A percentile compares a stretch with the other conserved stretches of the same genome.
These are phyloP conservation scores for Penicillium sp. DNA, from an alignment of 2,329 filamentous ascomycete species.

Conservation along the genomic window DNA sequence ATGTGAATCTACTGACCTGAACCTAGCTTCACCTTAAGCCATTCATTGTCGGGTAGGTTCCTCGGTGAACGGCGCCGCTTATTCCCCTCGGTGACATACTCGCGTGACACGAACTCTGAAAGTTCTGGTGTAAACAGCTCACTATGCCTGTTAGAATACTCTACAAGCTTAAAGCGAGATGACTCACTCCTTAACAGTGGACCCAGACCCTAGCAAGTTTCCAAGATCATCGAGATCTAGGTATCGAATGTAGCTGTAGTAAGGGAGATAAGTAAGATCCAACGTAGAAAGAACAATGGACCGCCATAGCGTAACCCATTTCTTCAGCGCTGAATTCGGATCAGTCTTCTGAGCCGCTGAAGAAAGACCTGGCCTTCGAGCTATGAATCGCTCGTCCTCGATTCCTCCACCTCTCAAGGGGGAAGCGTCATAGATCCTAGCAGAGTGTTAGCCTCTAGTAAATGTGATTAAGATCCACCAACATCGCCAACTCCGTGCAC, in stretches of 20 bases:
- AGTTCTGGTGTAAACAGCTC: slow-evolving; percentile 59
- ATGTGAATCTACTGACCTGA: slow-evolving; percentile 44
- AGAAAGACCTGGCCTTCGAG: slow-evolving; percentile 27
- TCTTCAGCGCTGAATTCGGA: slow-evolving; percentile 55
- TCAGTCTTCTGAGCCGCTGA: slow-evolving; percentile 41
- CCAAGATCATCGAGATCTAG: slow-evolving; percentile 67
- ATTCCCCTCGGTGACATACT: slow-evolving; percentile 25
- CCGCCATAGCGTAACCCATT: slow-evolving; percentile 70
- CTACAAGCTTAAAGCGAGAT: not conserved
- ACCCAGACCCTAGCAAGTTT: slow-evolving; percentile 64
- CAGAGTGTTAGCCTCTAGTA: not conserved
- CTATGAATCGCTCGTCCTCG: slow-evolving; percentile 50
- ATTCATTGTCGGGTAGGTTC: slow-evolving; percentile 36
- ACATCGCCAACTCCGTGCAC: not conserved
- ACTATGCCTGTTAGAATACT: slow-evolving; percentile 31
- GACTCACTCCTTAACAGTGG: slow-evolving; percentile 61
- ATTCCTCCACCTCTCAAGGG: slow-evolving; percentile 50
- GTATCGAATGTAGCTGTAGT: slow-evolving; percentile 69
- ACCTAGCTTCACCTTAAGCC: slow-evolving; percentile 54
- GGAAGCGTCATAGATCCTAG: slow-evolving; percentile 55
- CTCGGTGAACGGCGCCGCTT: slow-evolving; percentile 30
- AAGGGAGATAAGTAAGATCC: slow-evolving; percentile 66
- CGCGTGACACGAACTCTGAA: slow-evolving; percentile 23
- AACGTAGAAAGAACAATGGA: slow-evolving; percentile 70
- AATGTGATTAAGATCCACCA: slow-evolving; percentile 8